These are phyloP conservation scores for Kwoniella sp. DNA, from an alignment of 768 basidiomycete species.

Conservation along the genomic window DNA sequence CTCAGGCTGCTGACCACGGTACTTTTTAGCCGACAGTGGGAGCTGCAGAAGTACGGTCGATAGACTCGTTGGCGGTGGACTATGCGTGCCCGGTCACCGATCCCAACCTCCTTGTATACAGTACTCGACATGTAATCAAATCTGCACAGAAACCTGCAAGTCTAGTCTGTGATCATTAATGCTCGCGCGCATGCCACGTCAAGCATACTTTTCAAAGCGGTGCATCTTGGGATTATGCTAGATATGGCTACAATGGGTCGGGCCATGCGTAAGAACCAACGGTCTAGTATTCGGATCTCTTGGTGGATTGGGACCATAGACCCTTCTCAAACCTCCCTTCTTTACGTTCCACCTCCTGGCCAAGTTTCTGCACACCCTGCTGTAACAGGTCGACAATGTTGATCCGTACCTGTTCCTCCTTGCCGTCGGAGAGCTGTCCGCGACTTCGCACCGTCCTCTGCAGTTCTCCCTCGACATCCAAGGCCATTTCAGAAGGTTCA, in stretches of 20 bases:
- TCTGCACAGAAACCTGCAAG: not conserved
- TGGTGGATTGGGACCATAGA: slow-evolving; percentile 38
- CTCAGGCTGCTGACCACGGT: not conserved
- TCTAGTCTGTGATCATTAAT: not conserved
- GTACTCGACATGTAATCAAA: not conserved
- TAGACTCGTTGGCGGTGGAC: slow-evolving; percentile 16
- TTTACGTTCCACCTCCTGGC: slow-evolving; percentile 29
- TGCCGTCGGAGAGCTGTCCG: slow-evolving; percentile 33
- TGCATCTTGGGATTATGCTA: too few species aligned
- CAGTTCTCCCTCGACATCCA: slow-evolving; percentile 19
- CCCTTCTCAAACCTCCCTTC: slow-evolving; percentile 45
- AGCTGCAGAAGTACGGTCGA: slow-evolving; percentile 50
- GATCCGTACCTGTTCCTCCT: slow-evolving; percentile 54
- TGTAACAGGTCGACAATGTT: slow-evolving; percentile 57
- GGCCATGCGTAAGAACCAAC: not conserved
- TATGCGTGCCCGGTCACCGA: not conserved
- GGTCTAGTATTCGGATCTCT: not conserved
- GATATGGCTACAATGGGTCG: not conserved
- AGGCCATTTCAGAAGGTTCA: slow-evolving; percentile 39
- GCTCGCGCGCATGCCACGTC: not conserved
- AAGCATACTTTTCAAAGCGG: too few species aligned
- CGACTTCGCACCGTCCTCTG: slow-evolving; percentile 30
- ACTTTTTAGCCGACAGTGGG: slow-evolving; percentile 47
- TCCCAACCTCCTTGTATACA: not conserved
- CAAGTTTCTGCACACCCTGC: slow-evolving; percentile 41